Percentiles rank a stretch among this genome's conserved stretches.
These are phyloP conservation scores for Leptographium flavum DNA, from an alignment of 2,329 filamentous ascomycete genomes.

Conservation along the genomic window DNA sequence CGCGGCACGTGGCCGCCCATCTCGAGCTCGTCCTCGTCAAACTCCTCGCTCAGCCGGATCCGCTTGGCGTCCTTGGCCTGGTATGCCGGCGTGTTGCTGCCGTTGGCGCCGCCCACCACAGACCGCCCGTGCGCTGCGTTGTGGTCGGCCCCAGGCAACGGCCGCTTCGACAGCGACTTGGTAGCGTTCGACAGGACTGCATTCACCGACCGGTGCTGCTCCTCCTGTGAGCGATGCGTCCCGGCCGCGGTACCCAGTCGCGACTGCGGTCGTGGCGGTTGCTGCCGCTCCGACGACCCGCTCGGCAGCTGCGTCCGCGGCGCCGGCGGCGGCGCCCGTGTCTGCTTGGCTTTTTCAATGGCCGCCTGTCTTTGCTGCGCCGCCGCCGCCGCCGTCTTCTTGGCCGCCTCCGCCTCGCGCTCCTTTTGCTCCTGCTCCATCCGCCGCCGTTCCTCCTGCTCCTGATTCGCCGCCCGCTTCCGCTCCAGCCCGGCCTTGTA, in stretches of 20 bases:
- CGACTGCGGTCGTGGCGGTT: slow-evolving; percentile 33
- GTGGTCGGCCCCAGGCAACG: slow-evolving; percentile 31
- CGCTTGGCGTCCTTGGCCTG: slow-evolving; percentile 64
- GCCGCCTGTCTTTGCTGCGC: slow-evolving; percentile 40
- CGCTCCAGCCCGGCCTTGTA: slow-evolving; percentile 71
- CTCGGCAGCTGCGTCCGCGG: slow-evolving; percentile 36
- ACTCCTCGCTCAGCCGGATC: slow-evolving; percentile 60
- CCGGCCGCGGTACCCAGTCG: slow-evolving; percentile 40
- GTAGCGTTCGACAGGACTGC: slow-evolving; percentile 45
- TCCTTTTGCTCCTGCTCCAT: slow-evolving; percentile 49
- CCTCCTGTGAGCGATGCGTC: slow-evolving; percentile 38
- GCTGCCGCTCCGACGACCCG: slow-evolving; percentile 19
- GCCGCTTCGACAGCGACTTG: slow-evolving; percentile 62
- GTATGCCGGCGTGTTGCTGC: slow-evolving; percentile 38
- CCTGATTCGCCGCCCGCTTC: slow-evolving; percentile 52
- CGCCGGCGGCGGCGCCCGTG: slow-evolving; percentile 46
- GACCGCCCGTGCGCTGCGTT: slow-evolving; percentile 5
- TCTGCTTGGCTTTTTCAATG: slow-evolving; percentile 52
- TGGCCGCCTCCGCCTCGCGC: slow-evolving; percentile 27
- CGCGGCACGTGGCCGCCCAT: slow-evolving; percentile 41
- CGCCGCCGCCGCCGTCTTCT: slow-evolving; percentile 41
- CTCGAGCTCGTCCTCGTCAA: slow-evolving; percentile 45
- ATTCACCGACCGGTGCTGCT: slow-evolving; percentile 45
- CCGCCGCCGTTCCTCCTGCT: slow-evolving; percentile 44
- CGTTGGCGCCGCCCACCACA: slow-evolving; percentile 10